Base-by-base conservation (phyloP, 192 early-diverging fungal genomes). In the Lunasporangiospora selenospora region DNA sequence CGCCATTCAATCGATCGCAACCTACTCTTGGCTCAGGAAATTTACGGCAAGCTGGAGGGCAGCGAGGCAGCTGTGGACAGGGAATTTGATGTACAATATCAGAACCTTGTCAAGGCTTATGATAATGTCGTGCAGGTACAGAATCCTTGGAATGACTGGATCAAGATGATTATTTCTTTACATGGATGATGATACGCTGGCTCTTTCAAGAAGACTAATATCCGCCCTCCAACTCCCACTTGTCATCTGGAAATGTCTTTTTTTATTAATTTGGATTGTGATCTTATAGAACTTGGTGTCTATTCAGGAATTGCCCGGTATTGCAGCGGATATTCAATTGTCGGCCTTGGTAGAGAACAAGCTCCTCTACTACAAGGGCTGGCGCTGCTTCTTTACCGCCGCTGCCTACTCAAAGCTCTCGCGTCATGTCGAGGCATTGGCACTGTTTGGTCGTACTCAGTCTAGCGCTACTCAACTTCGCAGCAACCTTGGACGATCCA, bases 51-150 rank as follows among this genome's bases (percentile, higher is more conserved):
- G 39, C 48, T 81, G 58, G 67, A 75, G 45, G 65, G 58, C 3
- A 47, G 60, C 8, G 61, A 75, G 16, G 44, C 50, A 21, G 44
- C 56, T 9, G 58, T 58, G 4, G 53, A 66, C 33, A 55, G 43
- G 30, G 43, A 69, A 29, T 44, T 77, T 43, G 61, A 84, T 66
- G 81, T 77, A 21, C 84, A 81, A 41, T 69, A 79, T 43, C 85
- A 88, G 51, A 83, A 92, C 16, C 62, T 89, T 13, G 83, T 92
- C 46, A 87, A 85, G 44, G 62, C 88, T 11, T 90, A 83, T 41
- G 88, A 91, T 53, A 77, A 77, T 39, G 77, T 88, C 37, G 56
- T 86, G 12, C 79, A 87, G 82, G 87, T 88, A 77, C 26, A 45
- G 43, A n/a, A n/a, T n/a, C n/a, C n/a, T n/a, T n/a, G n/a, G n/a